Evolutionary conservation across 345 rosid species (phyloP).

Genomic region (Brassica rapa): DNA sequence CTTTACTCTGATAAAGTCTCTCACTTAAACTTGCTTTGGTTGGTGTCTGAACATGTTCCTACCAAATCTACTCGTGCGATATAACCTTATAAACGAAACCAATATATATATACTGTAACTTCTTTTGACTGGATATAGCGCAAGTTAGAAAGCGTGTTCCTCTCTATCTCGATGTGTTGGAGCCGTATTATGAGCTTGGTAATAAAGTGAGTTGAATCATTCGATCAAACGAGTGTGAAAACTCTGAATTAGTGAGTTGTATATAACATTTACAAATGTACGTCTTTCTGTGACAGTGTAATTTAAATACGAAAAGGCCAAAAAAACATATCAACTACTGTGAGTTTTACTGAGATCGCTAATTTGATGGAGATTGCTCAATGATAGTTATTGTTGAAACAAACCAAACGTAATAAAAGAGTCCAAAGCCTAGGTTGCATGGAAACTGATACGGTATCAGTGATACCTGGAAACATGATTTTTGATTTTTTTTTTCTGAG

Average conservation of each 20-base stretch:
- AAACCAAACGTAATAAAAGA: too few species aligned
- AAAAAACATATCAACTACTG: too few species aligned
- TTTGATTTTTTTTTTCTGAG: too few species aligned
- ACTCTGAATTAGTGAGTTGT: neutral
- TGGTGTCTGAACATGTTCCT: neutral
- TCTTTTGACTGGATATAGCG: neutral
- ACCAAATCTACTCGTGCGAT: neutral
- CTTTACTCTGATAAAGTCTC: slow-evolving; percentile 1
- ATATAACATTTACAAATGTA: too few species aligned
- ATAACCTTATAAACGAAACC: neutral
- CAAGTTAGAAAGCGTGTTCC: neutral
- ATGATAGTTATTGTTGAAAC: too few species aligned
- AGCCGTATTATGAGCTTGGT: neutral
- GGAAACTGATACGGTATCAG: too few species aligned
- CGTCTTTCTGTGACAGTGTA: neutral
- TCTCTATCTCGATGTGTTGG: neutral
- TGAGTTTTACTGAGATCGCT: too few species aligned
- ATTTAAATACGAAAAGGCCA: too few species aligned
- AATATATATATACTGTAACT: neutral
- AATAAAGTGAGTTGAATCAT: neutral
- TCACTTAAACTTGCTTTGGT: neutral
- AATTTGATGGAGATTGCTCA: too few species aligned
- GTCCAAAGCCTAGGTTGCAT: too few species aligned
- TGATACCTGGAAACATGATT: too few species aligned
- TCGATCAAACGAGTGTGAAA: neutral